These are phyloP conservation scores for Colletotrichum sp. DNA, from an alignment of 2,329 filamentous ascomycete species.

Conservation along the genomic window DNA sequence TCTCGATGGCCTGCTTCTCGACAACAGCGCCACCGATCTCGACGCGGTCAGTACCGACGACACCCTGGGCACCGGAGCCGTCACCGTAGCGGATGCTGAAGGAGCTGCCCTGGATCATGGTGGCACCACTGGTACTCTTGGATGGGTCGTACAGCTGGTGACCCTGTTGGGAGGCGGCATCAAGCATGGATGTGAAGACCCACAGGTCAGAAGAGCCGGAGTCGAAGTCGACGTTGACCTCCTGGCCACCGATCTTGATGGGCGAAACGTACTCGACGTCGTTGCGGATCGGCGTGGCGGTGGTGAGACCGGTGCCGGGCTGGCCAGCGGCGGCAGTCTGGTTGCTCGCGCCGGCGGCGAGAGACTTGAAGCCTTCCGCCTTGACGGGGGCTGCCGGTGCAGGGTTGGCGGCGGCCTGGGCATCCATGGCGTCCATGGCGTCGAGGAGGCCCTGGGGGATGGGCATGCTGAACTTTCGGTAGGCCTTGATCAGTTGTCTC, in stretches of 20 bases:
- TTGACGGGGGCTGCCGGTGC: slow-evolving; percentile 20
- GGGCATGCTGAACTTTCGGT: slow-evolving; percentile 69
- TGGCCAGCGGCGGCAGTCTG: slow-evolving; percentile 8
- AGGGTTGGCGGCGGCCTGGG: neutral
- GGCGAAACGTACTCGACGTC: slow-evolving; percentile 75
- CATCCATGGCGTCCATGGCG: slow-evolving; percentile 30
- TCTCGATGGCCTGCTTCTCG: slow-evolving; percentile 67
- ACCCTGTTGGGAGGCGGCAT: slow-evolving; percentile 43
- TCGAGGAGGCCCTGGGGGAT: slow-evolving; percentile 48
- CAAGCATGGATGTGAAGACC: slow-evolving; percentile 70
- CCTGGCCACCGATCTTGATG: slow-evolving; percentile 73
- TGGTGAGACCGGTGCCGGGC: slow-evolving; percentile 57
- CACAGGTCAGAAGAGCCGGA: slow-evolving; percentile 79
- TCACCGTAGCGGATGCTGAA: slow-evolving; percentile 76
- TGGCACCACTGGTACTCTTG: slow-evolving; percentile 38
- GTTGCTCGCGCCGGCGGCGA: neutral
- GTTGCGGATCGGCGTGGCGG: slow-evolving; percentile 67
- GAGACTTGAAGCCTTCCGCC: slow-evolving; percentile 22
- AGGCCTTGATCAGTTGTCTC: slow-evolving; percentile 67
- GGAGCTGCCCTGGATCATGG: slow-evolving; percentile 43
- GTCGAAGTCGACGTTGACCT: slow-evolving; percentile 73
- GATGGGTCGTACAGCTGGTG: slow-evolving; percentile 51
- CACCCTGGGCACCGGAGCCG: slow-evolving; percentile 64
- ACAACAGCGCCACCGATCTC: slow-evolving; percentile 70
- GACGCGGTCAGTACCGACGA: slow-evolving; percentile 72